Evolutionary conservation across 2,329 filamentous ascomycete species (phyloP).

Genomic region (Alternaria solani): DNA sequence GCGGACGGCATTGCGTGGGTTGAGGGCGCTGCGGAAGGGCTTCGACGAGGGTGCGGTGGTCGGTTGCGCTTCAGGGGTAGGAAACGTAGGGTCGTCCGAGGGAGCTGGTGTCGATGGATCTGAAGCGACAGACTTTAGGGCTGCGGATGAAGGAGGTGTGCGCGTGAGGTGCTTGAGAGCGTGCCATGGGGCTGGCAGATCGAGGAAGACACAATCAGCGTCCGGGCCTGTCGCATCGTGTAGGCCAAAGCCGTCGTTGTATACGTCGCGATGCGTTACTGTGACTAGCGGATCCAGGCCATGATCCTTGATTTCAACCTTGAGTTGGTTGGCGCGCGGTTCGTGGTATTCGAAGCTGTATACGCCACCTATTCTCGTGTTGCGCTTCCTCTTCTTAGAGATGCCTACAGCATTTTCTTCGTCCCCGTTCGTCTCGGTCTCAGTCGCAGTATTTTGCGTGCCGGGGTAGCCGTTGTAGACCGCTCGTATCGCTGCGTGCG

Average conservation of each 20-base stretch:
- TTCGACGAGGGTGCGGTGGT: conserved; percentile 17
- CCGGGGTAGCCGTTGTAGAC: conserved; percentile 76
- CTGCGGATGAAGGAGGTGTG: conserved; percentile 41
- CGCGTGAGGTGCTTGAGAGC: conserved; percentile 79
- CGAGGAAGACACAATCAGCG: conserved; percentile 78
- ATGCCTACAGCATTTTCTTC: conserved; percentile 44
- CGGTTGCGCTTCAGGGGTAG: conserved; percentile 1
- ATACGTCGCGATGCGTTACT: conserved; percentile 81
- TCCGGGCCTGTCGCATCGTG: conserved; percentile 33
- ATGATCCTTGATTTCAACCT: conserved; percentile 73
- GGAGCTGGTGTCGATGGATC: conserved; percentile 54
- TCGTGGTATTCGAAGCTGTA: conserved; percentile 86
- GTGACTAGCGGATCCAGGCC: conserved; percentile 71
- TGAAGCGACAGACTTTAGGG: conserved; percentile 37
- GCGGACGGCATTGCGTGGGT: conserved; percentile 74
- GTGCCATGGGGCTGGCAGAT: conserved; percentile 82
- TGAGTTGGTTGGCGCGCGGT: conserved; percentile 73
- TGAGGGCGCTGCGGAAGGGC: conserved; percentile 63
- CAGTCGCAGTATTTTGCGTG: conserved; percentile 12
- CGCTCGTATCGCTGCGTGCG: conserved; percentile 77
- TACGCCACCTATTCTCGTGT: conserved; percentile 67
- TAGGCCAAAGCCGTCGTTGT: conserved; percentile 74
- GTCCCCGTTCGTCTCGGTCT: conserved; percentile 18
- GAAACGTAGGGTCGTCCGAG: conserved; percentile 19
- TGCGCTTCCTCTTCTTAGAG: conserved; percentile 39